Evolutionary conservation across 331 rosid species (phyloP).

Genomic region (Acacia pycnantha): DNA sequence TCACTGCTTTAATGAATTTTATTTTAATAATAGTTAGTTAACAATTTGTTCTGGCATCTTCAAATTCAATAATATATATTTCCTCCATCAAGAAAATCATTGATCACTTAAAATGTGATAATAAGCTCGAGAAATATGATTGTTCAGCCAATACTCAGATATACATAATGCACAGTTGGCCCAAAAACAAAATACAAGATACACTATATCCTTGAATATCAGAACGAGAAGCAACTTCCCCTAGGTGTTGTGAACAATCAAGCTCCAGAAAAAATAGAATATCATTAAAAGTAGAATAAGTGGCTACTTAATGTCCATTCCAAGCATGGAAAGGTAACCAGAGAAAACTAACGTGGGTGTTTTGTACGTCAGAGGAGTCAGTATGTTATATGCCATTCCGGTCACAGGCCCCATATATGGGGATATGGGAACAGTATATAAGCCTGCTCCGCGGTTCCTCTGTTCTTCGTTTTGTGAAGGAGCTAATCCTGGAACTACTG

Average conservation of each 20-base stretch:
- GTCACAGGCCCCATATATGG: conserved; percentile 60
- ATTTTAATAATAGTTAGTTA: not conserved
- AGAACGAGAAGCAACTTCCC: not conserved
- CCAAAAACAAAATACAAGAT: not conserved
- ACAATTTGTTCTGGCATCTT: not conserved
- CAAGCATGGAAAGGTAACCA: not conserved
- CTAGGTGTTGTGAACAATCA: not conserved
- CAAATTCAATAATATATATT: not conserved
- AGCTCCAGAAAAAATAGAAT: not conserved
- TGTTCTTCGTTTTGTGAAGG: conserved; percentile 58
- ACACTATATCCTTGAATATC: conserved; percentile 3
- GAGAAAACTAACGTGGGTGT: conserved; percentile 67
- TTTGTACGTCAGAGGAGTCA: conserved; percentile 83
- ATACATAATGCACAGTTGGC: not conserved
- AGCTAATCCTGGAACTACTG: conserved; percentile 55
- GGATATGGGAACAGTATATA: conserved; percentile 80
- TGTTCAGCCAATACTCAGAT: conserved; percentile 6
- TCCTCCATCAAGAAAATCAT: not conserved
- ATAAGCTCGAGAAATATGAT: not conserved
- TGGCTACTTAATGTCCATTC: conserved; percentile 9
- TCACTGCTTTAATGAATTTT: not conserved
- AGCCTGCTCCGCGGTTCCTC: conserved; percentile 77
- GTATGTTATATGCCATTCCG: conserved; percentile 62
- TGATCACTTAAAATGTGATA: not conserved
- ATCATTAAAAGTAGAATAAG: conserved; percentile 14